Percentiles rank a stretch among this genome's conserved stretches.
phyloP scores from a whole-genome alignment of 2,329 filamentous ascomycete species.

The Fusarium mexicanum region DNA sequence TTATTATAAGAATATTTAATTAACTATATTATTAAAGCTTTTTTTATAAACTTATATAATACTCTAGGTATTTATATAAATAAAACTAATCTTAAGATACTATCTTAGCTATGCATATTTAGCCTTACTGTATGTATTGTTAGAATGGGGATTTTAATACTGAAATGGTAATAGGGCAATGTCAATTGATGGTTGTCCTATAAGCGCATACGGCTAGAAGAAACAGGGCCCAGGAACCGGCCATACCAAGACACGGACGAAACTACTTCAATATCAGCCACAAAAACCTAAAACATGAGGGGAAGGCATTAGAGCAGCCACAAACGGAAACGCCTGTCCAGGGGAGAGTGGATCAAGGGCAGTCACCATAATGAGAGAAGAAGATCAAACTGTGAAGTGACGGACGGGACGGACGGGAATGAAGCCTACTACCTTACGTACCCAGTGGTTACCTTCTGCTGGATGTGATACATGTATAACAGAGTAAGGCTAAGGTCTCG shows the following conservation, averaged over 20 bases:
- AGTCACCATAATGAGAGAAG: neutral
- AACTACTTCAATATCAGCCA: neutral
- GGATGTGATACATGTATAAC: neutral
- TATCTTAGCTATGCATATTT: neutral
- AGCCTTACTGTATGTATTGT: neutral
- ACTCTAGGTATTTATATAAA: neutral
- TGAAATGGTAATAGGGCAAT: neutral
- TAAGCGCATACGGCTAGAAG: neutral
- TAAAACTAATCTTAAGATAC: neutral
- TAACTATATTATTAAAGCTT: neutral
- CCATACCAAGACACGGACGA: neutral
- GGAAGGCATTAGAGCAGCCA: neutral
- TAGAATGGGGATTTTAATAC: neutral
- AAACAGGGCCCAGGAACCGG: neutral
- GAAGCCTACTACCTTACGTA: neutral
- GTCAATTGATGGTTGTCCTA: neutral
- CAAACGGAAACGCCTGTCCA: neutral
- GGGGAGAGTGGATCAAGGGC: neutral
- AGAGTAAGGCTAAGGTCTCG: neutral
- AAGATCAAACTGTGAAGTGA: neutral
- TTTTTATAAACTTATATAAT: neutral
- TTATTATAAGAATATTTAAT: no score
- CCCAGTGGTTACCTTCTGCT: neutral
- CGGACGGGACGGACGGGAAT: neutral
- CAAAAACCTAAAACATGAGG: conserved; percentile 2